phyloP scores from a whole-genome alignment of 2,329 filamentous ascomycete species.

The Cordyceps javanica region DNA sequence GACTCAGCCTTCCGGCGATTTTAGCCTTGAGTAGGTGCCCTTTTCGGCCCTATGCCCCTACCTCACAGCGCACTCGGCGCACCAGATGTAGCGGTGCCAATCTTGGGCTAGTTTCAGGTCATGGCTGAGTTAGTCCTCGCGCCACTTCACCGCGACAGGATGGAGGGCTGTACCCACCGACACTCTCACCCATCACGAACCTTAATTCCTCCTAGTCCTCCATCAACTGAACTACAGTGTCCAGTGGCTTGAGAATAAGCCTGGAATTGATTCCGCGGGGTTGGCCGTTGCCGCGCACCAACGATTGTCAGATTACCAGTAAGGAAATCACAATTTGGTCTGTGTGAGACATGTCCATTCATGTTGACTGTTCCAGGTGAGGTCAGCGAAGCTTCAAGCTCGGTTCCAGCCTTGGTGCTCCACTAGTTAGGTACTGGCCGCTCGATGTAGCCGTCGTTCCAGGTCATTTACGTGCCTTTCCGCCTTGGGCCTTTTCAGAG shows the following conservation, averaged over 20 bases:
- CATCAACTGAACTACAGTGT: background rate
- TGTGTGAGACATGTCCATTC: constrained; percentile 4
- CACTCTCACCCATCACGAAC: background rate
- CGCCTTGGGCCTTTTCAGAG: too few species aligned
- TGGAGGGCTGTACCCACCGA: background rate
- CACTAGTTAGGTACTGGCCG: background rate
- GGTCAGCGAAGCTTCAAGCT: background rate
- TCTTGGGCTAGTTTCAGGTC: constrained; percentile 10
- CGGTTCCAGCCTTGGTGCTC: background rate
- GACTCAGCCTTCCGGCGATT: background rate
- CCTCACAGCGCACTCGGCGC: background rate
- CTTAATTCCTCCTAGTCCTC: too few species aligned
- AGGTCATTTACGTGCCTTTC: background rate
- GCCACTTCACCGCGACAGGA: background rate
- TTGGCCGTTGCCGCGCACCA: background rate
- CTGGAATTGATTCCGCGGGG: background rate
- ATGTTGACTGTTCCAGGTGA: background rate
- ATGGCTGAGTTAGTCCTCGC: constrained; percentile 2
- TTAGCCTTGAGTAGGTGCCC: background rate
- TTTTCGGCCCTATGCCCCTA: constrained; percentile 6
- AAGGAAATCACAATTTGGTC: background rate
- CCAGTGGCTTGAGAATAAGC: background rate
- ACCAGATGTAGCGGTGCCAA: background rate
- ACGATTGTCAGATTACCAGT: background rate
- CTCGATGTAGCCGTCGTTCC: background rate